Base-by-base conservation (phyloP, 495 filamentous ascomycete species). In the Parmelia sp. region DNA sequence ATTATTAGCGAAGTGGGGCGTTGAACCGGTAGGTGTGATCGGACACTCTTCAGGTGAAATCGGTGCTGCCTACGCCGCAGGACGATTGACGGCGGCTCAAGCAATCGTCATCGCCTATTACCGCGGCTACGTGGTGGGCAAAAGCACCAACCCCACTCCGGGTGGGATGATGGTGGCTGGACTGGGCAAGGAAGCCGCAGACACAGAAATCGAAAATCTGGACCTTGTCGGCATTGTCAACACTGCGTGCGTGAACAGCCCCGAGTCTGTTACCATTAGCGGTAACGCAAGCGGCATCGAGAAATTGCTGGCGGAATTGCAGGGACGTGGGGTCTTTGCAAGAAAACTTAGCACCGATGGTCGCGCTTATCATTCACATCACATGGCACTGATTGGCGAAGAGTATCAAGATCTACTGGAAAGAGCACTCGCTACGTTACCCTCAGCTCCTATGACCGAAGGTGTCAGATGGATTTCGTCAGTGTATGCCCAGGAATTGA, bases 351-450 rank as follows among this genome's bases (percentile, higher is more conserved):
- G 61, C 8, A 78, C 83, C 10, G 75, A 78, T 36, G 78, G 75
- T 12, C 60, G 62, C 2, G 84, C 85, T 1, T 88, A 88, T 65
- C 86, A 88, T 68, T 85, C 83, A 0, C 77, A 74, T 1, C 79
- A 70, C 4, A 88, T 88, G 85, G 33, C 68, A 0, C 31, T 44
- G 19, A 67, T 82, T 31, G 77, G 76, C 1, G 61, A 49, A 4
- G 62, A 72, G 19, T 88, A 86, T 61, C 60, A 57, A 33, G 37
- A 37, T 1, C 35, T 63, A 7, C 21, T 57, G 0, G n/a, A 19
- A 45, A n/a, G 33, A 14, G 37, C 11, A 2, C 5, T 40, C 5
- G 11, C 44, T n/a, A n/a, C n/a, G n/a, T n/a, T n/a, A n/a, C n/a
- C n/a, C n/a, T n/a, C n/a, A n/a, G n/a, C n/a, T n/a, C n/a, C n/a